phyloP scores from a whole-genome alignment of 345 rosid genomes.

The Citrus trifoliata region DNA sequence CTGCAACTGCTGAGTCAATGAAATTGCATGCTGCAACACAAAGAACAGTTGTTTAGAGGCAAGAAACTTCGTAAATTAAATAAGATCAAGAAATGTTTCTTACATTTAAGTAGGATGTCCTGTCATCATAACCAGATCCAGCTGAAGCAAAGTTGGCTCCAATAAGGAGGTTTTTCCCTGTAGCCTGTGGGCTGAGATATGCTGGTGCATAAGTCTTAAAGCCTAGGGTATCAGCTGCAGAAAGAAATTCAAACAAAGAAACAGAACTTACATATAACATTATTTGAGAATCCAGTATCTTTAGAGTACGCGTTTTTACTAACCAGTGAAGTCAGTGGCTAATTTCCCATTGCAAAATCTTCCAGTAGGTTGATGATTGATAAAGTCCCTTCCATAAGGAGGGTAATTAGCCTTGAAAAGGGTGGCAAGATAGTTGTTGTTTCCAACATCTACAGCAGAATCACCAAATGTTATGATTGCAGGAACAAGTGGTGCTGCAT shows the following conservation, averaged over 20 bases:
- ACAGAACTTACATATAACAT: background rate
- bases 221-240: constrained; percentile 81
- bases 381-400: constrained; percentile 89
- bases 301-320: background rate
- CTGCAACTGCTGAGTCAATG: constrained; percentile 67
- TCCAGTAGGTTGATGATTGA: constrained; percentile 65
- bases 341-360: constrained; percentile 93
- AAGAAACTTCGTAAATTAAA: background rate
- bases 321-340: constrained; percentile 88
- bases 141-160: constrained; percentile 97
- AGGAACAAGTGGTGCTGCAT: constrained; percentile 53
- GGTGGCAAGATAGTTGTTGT: constrained; percentile 82
- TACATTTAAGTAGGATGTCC: constrained; percentile 60
- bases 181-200: constrained; percentile 83
- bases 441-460: constrained; percentile 90
- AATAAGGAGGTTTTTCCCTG: constrained; percentile 85
- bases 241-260: background rate
- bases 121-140: constrained; percentile 85
- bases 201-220: constrained; percentile 75
- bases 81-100: background rate
- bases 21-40: constrained; percentile 68
- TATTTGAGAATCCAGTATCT: background rate
- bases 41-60: background rate
- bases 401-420: constrained; percentile 80
- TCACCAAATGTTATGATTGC: constrained; percentile 81